phyloP scores from a whole-genome alignment of 1,284 basidiomycete genomes.

The Tausonia pullulans region DNA sequence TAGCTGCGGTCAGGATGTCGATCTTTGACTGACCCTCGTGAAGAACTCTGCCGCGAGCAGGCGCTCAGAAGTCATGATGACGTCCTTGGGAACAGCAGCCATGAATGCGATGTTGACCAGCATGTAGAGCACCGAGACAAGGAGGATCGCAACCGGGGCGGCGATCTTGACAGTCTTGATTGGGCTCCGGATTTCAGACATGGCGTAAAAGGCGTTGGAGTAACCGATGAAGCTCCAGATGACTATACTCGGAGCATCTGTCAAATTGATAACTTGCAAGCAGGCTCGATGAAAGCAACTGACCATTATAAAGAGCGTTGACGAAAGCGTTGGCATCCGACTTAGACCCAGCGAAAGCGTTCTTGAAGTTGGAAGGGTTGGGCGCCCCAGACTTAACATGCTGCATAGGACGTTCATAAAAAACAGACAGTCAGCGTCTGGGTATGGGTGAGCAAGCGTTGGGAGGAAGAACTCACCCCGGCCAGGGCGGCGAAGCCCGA shows the following conservation, averaged over 20 bases:
- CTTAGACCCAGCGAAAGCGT: constrained; percentile 26
- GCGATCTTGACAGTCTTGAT: constrained; percentile 27
- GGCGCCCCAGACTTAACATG: constrained; percentile 7
- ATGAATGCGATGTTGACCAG: constrained; percentile 31
- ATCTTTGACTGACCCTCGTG: background rate
- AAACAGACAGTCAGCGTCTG: background rate
- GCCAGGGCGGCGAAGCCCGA: constrained; percentile 35
- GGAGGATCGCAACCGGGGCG: constrained; percentile 23
- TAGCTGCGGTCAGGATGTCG: too few relatives aligned
- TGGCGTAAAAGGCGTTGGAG: constrained; percentile 39
- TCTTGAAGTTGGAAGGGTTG: constrained; percentile 24
- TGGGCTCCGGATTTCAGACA: constrained; percentile 38
- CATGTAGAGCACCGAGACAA: constrained; percentile 25
- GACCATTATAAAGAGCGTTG: constrained; percentile 24
- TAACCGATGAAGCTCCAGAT: constrained; percentile 29
- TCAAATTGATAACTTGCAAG: background rate
- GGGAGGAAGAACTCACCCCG: constrained; percentile 17
- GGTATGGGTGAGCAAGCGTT: background rate
- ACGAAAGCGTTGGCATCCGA: constrained; percentile 24
- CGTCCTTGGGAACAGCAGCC: constrained; percentile 24
- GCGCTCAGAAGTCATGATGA: constrained; percentile 21
- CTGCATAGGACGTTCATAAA: background rate
- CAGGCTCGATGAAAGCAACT: background rate
- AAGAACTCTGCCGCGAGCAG: constrained; percentile 34
- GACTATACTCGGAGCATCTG: constrained; percentile 1